Conservation (phyloP, 2,329 filamentous ascomycete genomes). For the Ophiosphaerella herpotricha region DNA sequence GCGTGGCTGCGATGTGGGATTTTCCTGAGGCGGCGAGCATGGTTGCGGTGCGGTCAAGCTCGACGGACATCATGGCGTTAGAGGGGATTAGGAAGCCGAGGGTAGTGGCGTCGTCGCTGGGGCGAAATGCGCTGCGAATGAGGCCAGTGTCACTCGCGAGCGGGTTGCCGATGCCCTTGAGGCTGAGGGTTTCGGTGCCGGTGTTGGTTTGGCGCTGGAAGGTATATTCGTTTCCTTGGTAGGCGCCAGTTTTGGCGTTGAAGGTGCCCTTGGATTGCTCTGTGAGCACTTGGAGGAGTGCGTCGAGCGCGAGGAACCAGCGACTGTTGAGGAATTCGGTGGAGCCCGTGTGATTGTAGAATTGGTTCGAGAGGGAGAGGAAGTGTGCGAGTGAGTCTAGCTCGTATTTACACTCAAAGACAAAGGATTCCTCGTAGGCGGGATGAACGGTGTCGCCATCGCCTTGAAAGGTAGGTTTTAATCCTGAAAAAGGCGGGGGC, state of each 20-base stretch:
- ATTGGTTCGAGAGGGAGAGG: conserved; percentile 82
- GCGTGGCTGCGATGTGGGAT: conserved; percentile 52
- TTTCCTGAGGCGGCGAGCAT: conserved; percentile 69
- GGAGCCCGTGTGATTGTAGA: conserved; percentile 77
- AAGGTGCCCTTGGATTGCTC: conserved; percentile 85
- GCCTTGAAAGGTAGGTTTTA: conserved; percentile 74
- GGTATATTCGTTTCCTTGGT: conserved; percentile 76
- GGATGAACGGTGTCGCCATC: conserved; percentile 87
- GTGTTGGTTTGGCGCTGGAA: conserved; percentile 80
- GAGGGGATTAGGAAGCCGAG: conserved; percentile 93
- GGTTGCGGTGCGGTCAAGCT: conserved; percentile 74
- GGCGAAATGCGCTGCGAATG: conserved; percentile 88
- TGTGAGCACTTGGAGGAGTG: conserved; percentile 72
- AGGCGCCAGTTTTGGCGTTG: conserved; percentile 66
- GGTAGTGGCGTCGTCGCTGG: conserved; percentile 93
- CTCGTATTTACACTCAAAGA: conserved; percentile 99
- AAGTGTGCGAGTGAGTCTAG: conserved; percentile 95
- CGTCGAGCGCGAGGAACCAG: conserved; percentile 79
- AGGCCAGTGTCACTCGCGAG: conserved; percentile 82
- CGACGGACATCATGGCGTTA: conserved; percentile 94
- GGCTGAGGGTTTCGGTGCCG: conserved; percentile 87
- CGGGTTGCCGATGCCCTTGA: conserved; percentile 88
- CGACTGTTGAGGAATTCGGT: conserved; percentile 76
- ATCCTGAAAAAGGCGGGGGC: conserved; percentile 80
- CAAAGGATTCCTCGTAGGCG: conserved; percentile 77